Percentiles rank a stretch among this genome's conserved stretches.
Evolutionary conservation across 2,329 filamentous ascomycete genomes (phyloP).

Genomic region (Pleurostoma richardsiae): DNA sequence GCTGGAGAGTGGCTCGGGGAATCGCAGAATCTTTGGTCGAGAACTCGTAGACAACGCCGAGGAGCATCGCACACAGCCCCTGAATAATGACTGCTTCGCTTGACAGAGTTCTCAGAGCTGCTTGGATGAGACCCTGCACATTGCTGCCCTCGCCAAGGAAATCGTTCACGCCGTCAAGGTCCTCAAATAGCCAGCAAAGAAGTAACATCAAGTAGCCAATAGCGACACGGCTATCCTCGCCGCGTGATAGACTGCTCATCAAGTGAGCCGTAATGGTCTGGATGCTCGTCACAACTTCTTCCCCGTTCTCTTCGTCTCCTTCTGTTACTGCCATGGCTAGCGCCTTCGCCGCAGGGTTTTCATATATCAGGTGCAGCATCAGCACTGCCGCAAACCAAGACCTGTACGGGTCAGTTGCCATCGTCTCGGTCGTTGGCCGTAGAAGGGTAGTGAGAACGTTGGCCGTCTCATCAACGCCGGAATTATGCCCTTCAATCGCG

Average conservation of each 20-base stretch:
- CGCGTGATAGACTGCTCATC: slow-evolving; percentile 70
- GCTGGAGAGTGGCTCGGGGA: slow-evolving; percentile 72
- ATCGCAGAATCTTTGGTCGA: slow-evolving; percentile 96
- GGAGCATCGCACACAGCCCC: slow-evolving; percentile 76
- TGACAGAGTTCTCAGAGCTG: slow-evolving; percentile 54
- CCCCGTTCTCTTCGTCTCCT: slow-evolving; percentile 81
- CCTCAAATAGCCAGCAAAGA: slow-evolving; percentile 86
- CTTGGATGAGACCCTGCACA: slow-evolving; percentile 78
- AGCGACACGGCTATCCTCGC: slow-evolving; percentile 72
- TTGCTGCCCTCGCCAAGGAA: slow-evolving; percentile 89
- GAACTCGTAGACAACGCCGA: slow-evolving; percentile 92
- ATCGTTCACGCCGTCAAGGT: slow-evolving; percentile 86
- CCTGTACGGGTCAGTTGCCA: slow-evolving; percentile 75
- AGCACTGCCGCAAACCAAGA: slow-evolving; percentile 87
- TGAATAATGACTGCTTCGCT: slow-evolving; percentile 64
- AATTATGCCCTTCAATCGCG: slow-evolving; percentile 81
- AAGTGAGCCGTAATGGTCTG: slow-evolving; percentile 84
- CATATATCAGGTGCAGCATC: slow-evolving; percentile 78
- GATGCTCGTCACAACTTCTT: slow-evolving; percentile 92
- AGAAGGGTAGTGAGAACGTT: slow-evolving; percentile 86
- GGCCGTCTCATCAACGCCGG: slow-evolving; percentile 73
- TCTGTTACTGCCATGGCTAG: slow-evolving; percentile 79
- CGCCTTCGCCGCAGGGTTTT: slow-evolving; percentile 73
- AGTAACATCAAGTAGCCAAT: slow-evolving; percentile 88
- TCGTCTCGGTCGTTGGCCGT: slow-evolving; percentile 54